phyloP scores from a whole-genome alignment of 257 asterid genomes.

The Parsonsia alboflavescens region DNA sequence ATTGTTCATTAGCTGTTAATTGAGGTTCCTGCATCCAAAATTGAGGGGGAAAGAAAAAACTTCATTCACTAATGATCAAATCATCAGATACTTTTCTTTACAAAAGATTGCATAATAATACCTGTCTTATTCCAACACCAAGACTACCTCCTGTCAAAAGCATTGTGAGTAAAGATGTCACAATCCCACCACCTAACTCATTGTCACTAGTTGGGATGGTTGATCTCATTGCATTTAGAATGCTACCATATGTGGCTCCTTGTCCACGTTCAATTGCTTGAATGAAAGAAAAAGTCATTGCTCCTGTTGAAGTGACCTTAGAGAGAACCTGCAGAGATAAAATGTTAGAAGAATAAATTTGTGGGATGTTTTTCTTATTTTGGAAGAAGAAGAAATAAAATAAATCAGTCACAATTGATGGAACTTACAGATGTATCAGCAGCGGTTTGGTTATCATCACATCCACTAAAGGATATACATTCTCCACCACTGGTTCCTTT shows the following conservation, averaged over 20 bases:
- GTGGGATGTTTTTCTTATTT: no score
- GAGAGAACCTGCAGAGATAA: constrained; percentile 58
- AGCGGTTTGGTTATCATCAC: constrained; percentile 87
- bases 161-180: constrained; percentile 67
- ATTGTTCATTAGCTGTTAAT: constrained; percentile 62
- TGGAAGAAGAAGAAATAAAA: neutral
- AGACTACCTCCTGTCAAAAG: constrained; percentile 83
- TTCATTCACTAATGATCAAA: no score
- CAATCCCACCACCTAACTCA: constrained; percentile 45
- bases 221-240: constrained; percentile 72
- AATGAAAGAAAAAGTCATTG: constrained; percentile 92
- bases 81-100: neutral
- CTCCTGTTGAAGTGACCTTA: constrained; percentile 88
- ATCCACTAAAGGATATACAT: constrained; percentile 90
- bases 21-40: constrained; percentile 67
- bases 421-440: constrained; percentile 74
- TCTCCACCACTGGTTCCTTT: constrained; percentile 98
- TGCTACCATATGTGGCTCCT: constrained; percentile 76
- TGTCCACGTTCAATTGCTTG: constrained; percentile 81
- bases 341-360: neutral
- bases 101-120: constrained; percentile 5
- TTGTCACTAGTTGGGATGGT: constrained; percentile 46
- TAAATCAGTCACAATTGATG: neutral
- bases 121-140: constrained; percentile 68
- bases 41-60: no score